These are phyloP conservation scores for Sporothrix inflata DNA, from an alignment of 2,329 filamentous ascomycete genomes.

Conservation along the genomic window DNA sequence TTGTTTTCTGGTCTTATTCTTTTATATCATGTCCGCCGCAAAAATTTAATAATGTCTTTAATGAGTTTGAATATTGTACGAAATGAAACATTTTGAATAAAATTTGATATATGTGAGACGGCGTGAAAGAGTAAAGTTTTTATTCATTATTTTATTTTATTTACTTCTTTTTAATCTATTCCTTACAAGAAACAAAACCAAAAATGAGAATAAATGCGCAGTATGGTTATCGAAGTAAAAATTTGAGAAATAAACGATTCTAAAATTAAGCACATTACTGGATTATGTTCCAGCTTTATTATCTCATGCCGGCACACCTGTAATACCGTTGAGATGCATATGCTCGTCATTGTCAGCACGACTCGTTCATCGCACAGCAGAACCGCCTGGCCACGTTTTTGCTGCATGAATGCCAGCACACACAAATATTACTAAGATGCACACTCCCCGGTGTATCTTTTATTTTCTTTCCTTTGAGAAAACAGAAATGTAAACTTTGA, in stretches of 20 bases:
- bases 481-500: too few species aligned
- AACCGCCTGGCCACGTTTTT: background rate
- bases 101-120: background rate
- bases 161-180: background rate
- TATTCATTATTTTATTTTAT: background rate
- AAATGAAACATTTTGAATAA: background rate
- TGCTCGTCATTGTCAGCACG: background rate
- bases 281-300: background rate
- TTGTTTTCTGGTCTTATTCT: too few species aligned
- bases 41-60: constrained; percentile 14
- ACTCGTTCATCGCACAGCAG: background rate
- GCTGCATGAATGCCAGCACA: background rate
- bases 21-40: background rate
- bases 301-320: background rate
- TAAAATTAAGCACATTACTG: too few species aligned
- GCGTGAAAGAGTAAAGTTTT: background rate
- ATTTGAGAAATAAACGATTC: too few species aligned
- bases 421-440: background rate
- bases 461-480: too few species aligned
- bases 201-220: too few species aligned
- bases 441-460: background rate
- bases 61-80: background rate
- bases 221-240: too few species aligned
- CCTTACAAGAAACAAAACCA: too few species aligned
- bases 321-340: background rate